A percentile compares a stretch with the other conserved stretches of the same genome.
phyloP scores from a whole-genome alignment of 169 alveolate genomes.

The Cryptosporidium parvum region DNA sequence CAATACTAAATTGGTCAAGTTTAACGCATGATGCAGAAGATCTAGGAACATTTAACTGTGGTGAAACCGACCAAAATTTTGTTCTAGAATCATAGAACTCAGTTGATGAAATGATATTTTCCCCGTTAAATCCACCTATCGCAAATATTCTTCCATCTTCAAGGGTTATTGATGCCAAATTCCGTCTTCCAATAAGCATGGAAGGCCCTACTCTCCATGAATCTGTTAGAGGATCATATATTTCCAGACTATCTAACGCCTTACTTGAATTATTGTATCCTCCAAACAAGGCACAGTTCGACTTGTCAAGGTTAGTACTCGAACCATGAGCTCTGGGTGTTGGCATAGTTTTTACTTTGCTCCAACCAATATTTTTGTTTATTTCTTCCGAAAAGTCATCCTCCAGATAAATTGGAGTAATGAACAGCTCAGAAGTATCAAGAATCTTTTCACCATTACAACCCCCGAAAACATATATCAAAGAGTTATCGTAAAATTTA shows the following conservation, averaged over 20 bases:
- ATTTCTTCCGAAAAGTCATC: background rate
- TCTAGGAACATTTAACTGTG: constrained; percentile 40
- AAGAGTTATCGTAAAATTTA: constrained; percentile 50
- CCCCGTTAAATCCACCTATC: constrained; percentile 61
- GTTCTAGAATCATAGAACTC: constrained; percentile 69
- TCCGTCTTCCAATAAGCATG: constrained; percentile 47
- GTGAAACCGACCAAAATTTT: constrained; percentile 42
- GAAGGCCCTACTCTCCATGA: constrained; percentile 69
- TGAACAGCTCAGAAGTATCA: constrained; percentile 51
- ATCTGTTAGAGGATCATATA: constrained; percentile 62
- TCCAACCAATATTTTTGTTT: constrained; percentile 37
- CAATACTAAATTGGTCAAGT: constrained; percentile 33
- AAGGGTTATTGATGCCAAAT: constrained; percentile 29
- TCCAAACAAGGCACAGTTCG: constrained; percentile 60
- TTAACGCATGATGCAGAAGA: constrained; percentile 69
- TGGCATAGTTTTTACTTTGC: constrained; percentile 25
- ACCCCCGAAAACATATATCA: constrained; percentile 66
- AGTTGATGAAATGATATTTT: constrained; percentile 5
- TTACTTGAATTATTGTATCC: constrained; percentile 36
- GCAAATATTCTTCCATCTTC: constrained; percentile 70
- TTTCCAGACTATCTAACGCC: constrained; percentile 49
- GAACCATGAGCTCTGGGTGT: constrained; percentile 60
- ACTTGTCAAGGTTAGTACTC: constrained; percentile 24
- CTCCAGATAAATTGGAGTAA: constrained; percentile 23
- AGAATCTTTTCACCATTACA: constrained; percentile 58